Percentiles rank a stretch among this genome's conserved stretches.
These are phyloP conservation scores for Fusarium clavum DNA, from an alignment of 2,329 filamentous ascomycete genomes.

Conservation along the genomic window DNA sequence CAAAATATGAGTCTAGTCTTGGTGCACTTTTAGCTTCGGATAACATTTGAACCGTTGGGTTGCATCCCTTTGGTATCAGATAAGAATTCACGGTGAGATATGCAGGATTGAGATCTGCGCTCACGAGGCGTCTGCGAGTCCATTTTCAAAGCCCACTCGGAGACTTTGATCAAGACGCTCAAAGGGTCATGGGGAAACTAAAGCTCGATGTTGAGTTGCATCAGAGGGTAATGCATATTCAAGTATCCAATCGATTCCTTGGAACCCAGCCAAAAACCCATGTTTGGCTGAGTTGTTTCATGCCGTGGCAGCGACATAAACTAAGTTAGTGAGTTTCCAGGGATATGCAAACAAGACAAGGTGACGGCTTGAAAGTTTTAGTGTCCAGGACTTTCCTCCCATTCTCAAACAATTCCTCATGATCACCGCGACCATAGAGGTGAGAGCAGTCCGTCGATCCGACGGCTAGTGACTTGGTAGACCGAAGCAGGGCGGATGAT, in stretches of 20 bases:
- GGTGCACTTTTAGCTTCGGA: not conserved
- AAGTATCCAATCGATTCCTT: slow-evolving; percentile 19
- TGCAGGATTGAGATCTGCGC: slow-evolving; percentile 31
- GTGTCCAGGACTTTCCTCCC: slow-evolving; percentile 6
- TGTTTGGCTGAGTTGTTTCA: slow-evolving; percentile 30
- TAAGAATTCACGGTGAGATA: slow-evolving; percentile 23
- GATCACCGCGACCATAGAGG: slow-evolving; percentile 1
- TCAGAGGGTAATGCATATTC: slow-evolving; percentile 9
- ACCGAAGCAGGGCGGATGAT: slow-evolving; percentile 6
- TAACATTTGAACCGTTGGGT: not conserved
- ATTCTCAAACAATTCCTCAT: slow-evolving; percentile 18
- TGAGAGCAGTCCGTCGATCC: slow-evolving; percentile 26
- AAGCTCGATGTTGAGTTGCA: slow-evolving; percentile 19
- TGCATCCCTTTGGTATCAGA: not conserved
- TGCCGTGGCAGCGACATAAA: slow-evolving; percentile 27
- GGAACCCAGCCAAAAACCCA: slow-evolving; percentile 8
- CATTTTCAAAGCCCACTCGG: slow-evolving; percentile 10
- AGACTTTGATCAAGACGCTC: slow-evolving; percentile 7
- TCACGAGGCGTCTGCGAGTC: slow-evolving; percentile 16
- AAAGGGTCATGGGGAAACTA: slow-evolving; percentile 33
- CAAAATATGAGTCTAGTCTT: not conserved
- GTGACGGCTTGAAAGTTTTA: slow-evolving; percentile 8
- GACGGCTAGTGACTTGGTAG: slow-evolving; percentile 16
- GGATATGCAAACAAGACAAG: slow-evolving; percentile 1
- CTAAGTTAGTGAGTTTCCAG: slow-evolving; percentile 10